Evolutionary conservation across 2,329 filamentous ascomycete species (phyloP).

Genomic region (Fusarium hostae): DNA sequence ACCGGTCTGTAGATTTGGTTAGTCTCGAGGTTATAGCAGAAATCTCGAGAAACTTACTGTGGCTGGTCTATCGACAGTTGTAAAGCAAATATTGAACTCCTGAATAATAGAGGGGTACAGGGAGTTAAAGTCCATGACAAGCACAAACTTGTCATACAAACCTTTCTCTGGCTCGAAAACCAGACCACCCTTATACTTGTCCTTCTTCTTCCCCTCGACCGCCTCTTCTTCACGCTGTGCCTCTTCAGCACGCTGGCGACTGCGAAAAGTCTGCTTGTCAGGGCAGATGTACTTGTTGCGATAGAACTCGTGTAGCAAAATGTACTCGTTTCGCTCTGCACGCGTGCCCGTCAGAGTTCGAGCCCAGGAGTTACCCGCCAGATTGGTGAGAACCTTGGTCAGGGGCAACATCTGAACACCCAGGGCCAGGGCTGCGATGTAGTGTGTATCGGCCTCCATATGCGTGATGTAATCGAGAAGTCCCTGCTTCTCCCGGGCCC

Average conservation of each 20-base stretch:
- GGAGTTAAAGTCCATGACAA: constrained; percentile 99
- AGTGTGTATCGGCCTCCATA: constrained; percentile 95
- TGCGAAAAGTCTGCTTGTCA: constrained; percentile 88
- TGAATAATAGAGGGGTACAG: constrained; percentile 99
- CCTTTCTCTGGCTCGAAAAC: constrained; percentile 98
- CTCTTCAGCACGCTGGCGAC: constrained; percentile 77
- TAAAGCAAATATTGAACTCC: constrained; percentile 99
- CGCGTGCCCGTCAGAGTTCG: constrained; percentile 94
- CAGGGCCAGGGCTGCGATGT: constrained; percentile 89
- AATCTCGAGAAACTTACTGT: constrained; percentile 65
- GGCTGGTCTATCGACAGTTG: constrained; percentile 84
- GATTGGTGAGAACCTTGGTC: constrained; percentile 93
- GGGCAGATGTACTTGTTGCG: constrained; percentile 98
- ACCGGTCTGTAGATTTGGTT: constrained; percentile 56
- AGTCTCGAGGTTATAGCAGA: constrained; percentile 33
- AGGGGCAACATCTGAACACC: constrained; percentile 91
- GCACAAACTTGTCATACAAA: constrained; percentile 95
- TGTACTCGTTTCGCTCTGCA: constrained; percentile 98
- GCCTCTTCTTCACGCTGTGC: constrained; percentile 74
- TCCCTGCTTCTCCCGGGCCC: constrained; percentile 81
- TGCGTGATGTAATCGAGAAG: constrained; percentile 94
- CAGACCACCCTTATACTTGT: constrained; percentile 98
- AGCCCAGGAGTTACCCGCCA: constrained; percentile 98
- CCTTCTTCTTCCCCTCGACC: constrained; percentile 91
- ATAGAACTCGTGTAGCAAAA: constrained; percentile 96